These are phyloP conservation scores for Tritrichomonas musculus DNA, from an alignment of 208 protist species.

Conservation along the genomic window DNA sequence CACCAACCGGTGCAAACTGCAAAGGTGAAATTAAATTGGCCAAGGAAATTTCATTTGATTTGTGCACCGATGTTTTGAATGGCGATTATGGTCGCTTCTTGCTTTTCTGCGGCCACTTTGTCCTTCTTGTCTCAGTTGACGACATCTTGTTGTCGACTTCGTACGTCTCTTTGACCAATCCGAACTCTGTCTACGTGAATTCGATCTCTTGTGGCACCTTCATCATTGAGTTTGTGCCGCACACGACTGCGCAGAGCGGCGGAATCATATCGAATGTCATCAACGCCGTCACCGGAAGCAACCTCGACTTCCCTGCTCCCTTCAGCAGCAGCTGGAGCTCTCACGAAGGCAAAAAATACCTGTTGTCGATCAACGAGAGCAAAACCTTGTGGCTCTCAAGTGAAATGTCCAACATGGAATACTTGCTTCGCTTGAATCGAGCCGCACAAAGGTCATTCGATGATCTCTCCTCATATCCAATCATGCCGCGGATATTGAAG, in stretches of 20 bases:
- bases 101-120: no score
- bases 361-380: not conserved
- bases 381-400: not conserved
- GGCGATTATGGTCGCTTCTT: no score
- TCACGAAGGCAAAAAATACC: not conserved
- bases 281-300: no score
- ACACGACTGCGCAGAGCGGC: no score
- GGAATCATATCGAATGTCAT: no score
- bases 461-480: not conserved
- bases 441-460: not conserved
- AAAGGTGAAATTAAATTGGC: no score
- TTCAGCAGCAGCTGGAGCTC: no score
- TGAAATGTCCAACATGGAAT: not conserved
- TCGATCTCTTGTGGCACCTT: not conserved
- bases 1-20: no score
- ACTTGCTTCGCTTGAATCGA: not conserved
- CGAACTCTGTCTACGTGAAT: not conserved
- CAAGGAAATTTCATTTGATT: no score
- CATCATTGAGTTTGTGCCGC: constrained; percentile 16
- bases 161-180: not conserved
- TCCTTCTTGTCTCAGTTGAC: no score
- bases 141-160: no score
- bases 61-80: no score
- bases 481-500: not conserved
- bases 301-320: not conserved